Conservation (phyloP, 495 filamentous ascomycete genomes). For the Xylona heveae region DNA sequence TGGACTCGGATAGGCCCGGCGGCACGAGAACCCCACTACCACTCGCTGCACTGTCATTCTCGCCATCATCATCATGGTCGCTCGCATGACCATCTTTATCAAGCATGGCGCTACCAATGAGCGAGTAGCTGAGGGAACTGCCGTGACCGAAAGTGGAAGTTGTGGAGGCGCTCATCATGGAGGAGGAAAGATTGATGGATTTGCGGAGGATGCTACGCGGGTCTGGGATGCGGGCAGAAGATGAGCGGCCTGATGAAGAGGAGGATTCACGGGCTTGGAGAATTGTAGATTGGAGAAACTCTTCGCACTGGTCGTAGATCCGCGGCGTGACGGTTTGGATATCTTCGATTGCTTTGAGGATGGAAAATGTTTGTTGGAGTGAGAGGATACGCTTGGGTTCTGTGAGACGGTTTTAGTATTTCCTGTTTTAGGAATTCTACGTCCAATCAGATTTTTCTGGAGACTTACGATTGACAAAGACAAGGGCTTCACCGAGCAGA, state of each 20-base stretch:
- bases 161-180: too few species aligned
- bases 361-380: slow-evolving; percentile 44
- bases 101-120: slow-evolving; percentile 54
- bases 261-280: neutral
- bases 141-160: slow-evolving; percentile 4
- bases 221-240: neutral
- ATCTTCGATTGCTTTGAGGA: slow-evolving; percentile 68
- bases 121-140: slow-evolving; percentile 32
- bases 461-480: slow-evolving; percentile 43
- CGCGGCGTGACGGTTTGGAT: slow-evolving; percentile 50
- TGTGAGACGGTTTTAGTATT: slow-evolving; percentile 2
- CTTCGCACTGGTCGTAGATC: slow-evolving; percentile 32
- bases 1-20: slow-evolving; percentile 18
- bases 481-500: slow-evolving; percentile 60
- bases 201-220: neutral
- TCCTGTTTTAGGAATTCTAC: neutral
- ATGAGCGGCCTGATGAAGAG: slow-evolving; percentile 7
- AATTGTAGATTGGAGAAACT: slow-evolving; percentile 3
- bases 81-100: slow-evolving; percentile 32
- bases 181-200: neutral
- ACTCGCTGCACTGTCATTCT: slow-evolving; percentile 28
- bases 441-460: neutral
- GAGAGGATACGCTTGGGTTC: slow-evolving; percentile 28
- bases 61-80: slow-evolving; percentile 30
- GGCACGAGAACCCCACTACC: slow-evolving; percentile 30